Base-by-base conservation (phyloP, 164 flowering plant species). In the Macadamia integrifolia region DNA sequence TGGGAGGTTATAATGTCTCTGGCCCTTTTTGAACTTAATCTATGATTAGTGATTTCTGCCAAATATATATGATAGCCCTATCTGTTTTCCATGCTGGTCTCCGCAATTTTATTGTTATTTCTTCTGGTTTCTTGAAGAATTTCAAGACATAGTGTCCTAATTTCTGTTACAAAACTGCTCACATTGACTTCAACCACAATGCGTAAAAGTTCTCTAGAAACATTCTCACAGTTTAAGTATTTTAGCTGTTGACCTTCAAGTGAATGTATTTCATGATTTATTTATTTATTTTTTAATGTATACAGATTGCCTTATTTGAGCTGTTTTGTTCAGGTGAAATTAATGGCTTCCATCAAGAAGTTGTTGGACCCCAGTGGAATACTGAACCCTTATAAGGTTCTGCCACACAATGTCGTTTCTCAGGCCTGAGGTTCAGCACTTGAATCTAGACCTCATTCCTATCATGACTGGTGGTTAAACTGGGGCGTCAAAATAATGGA, bases 331-430 rank as follows among this genome's bases (percentile, higher is more conserved):
- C 83, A 94, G 98, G 97, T 94, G 48, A 85, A 84, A 70, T 67
- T 94, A 58, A 94, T 94, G 98, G 85, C 72, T 69, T 84, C 95
- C 66, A 82, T 91, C 40, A 91, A 94, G 85, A 88, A 86, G 76
- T 69, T 87, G 75, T 63, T 90, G 76, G 97, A 94, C 70, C 94
- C 97, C 28, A 86, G 82, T 52, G 82, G 88, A 17, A 87, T 94
- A 62, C 86, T 91, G 62, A 94, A 91, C 74, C 98, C 98, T 2
- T 94, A 94, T 56, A 94, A 94, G 81, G 97, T 94, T 78, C 90
- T 91, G 69, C 97, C 98, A 0, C 79, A 70, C 30, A 74, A 85
- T 14, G 64, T 79, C 72, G 66, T 64, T 63, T 72, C 73, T 63
- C 53, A 56, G 62, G 68, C 53, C 62, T 75, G 72, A 76, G 73